Percentiles rank a stretch among this genome's conserved stretches.
Conservation (phyloP, 495 filamentous ascomycete genomes). For the Penicillium daleae region DNA sequence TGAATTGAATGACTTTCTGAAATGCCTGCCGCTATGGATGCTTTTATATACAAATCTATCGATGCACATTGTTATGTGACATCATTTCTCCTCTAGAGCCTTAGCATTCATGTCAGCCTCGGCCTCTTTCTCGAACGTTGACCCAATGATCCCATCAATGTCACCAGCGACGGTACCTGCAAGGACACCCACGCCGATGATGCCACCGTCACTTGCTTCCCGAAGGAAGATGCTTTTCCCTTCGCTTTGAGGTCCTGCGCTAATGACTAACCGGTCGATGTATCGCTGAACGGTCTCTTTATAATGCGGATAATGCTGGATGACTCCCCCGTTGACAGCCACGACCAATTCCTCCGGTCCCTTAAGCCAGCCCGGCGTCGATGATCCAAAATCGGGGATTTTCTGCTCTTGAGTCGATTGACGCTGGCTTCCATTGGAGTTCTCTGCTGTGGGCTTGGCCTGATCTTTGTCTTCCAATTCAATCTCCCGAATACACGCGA, state of each 20-base stretch:
- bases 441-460: not conserved
- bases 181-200: slow-evolving; percentile 70
- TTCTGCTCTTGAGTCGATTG: not conserved
- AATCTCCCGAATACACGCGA: slow-evolving; percentile 65
- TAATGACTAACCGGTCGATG: slow-evolving; percentile 60
- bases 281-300: slow-evolving; percentile 62
- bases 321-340: slow-evolving; percentile 73
- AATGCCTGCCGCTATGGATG: slow-evolving; percentile 1
- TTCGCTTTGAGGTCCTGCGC: slow-evolving; percentile 49
- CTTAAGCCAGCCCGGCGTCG: slow-evolving; percentile 29
- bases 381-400: slow-evolving; percentile 12
- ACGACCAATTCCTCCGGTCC: slow-evolving; percentile 63
- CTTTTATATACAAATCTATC: not conserved
- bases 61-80: not conserved
- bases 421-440: not conserved
- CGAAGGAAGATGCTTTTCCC: slow-evolving; percentile 60
- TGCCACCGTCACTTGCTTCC: slow-evolving; percentile 70
- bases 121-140: slow-evolving; percentile 19
- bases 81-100: not conserved
- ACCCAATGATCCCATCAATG: slow-evolving; percentile 37
- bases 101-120: not conserved
- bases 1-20: slow-evolving; percentile 5
- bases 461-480: slow-evolving; percentile 25
- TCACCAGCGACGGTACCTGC: slow-evolving; percentile 50
- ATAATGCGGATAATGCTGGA: slow-evolving; percentile 71